Evolutionary conservation across 2,329 filamentous ascomycete genomes (phyloP).

Genomic region (Penicillium sp.): DNA sequence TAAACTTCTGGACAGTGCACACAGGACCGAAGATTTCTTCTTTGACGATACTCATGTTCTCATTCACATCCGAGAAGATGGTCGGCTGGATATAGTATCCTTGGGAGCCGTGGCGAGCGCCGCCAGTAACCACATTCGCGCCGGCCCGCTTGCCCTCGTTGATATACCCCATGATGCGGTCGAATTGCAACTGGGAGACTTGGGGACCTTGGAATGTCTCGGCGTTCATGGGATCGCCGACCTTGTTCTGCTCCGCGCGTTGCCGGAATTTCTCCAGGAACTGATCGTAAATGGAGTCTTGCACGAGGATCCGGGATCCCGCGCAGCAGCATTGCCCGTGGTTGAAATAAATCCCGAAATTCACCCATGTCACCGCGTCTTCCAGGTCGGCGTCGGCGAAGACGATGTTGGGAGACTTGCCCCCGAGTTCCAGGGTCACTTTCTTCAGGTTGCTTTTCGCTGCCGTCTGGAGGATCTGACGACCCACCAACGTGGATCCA

Average conservation of each 20-base stretch:
- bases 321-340: slow-evolving; percentile 59
- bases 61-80: slow-evolving; percentile 30
- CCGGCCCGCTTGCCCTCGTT: slow-evolving; percentile 33
- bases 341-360: slow-evolving; percentile 53
- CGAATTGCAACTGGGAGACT: slow-evolving; percentile 8
- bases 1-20: slow-evolving; percentile 33
- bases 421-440: slow-evolving; percentile 63
- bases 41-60: slow-evolving; percentile 28
- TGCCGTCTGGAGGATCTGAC: slow-evolving; percentile 59
- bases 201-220: slow-evolving; percentile 10
- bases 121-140: slow-evolving; percentile 31
- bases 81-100: slow-evolving; percentile 14
- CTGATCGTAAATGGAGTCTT: slow-evolving; percentile 80
- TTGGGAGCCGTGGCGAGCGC: slow-evolving; percentile 17
- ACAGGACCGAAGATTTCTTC: slow-evolving; percentile 43
- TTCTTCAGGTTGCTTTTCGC: slow-evolving; percentile 62
- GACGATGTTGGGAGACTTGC: slow-evolving; percentile 60
- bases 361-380: slow-evolving; percentile 64
- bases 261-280: slow-evolving; percentile 76
- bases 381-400: slow-evolving; percentile 63
- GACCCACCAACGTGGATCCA: slow-evolving; percentile 58
- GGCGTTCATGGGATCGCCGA: slow-evolving; percentile 56
- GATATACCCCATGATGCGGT: slow-evolving; percentile 11
- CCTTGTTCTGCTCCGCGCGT: slow-evolving; percentile 67
- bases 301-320: slow-evolving; percentile 72